Percentiles rank a stretch among this genome's conserved stretches.
phyloP scores from a whole-genome alignment of 2,329 filamentous ascomycete genomes.

The Arthrobotrys iridis region DNA sequence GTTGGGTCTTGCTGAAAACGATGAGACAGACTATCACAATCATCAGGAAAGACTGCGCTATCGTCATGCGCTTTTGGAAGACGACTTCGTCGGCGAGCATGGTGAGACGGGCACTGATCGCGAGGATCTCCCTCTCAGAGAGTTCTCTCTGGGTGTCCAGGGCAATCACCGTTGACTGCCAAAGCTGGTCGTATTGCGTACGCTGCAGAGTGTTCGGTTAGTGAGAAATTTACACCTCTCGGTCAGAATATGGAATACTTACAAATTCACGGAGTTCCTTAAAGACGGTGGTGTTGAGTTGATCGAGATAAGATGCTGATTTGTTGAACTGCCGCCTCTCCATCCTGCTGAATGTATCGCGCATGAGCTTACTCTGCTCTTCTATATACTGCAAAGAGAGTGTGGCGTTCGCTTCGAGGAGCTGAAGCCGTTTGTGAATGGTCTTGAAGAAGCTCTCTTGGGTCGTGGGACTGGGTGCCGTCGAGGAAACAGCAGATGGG shows the following conservation, averaged over 20 bases:
- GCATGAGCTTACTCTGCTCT: slow-evolving; percentile 88
- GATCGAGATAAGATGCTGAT: slow-evolving; percentile 80
- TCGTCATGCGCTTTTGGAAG: slow-evolving; percentile 88
- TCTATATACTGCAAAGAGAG: slow-evolving; percentile 95
- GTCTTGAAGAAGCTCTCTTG: slow-evolving; percentile 99
- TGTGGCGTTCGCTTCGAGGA: slow-evolving; percentile 91
- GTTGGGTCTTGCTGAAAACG: slow-evolving; percentile 70
- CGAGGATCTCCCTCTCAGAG: slow-evolving; percentile 82
- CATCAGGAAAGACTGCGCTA: slow-evolving; percentile 87
- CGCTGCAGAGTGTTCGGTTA: slow-evolving; percentile 63
- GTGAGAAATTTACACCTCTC: not conserved
- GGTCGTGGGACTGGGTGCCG: slow-evolving; percentile 77
- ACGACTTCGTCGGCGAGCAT: slow-evolving; percentile 92
- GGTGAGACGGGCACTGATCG: slow-evolving; percentile 80
- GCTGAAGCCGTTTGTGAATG: slow-evolving; percentile 88
- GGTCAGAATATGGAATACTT: slow-evolving; percentile 31
- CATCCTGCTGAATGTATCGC: slow-evolving; percentile 84
- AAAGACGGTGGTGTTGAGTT: slow-evolving; percentile 87
- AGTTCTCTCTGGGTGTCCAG: slow-evolving; percentile 88
- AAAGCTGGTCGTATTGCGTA: slow-evolving; percentile 92
- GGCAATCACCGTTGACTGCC: slow-evolving; percentile 93
- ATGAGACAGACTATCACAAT: slow-evolving; percentile 87
- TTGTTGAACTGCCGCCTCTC: slow-evolving; percentile 89
- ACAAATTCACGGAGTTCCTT: slow-evolving; percentile 77
- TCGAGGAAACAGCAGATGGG: slow-evolving; percentile 61